A percentile compares a stretch with the other conserved stretches of the same genome.
These are phyloP conservation scores for Populus hybrid DNA, from an alignment of 441 rosid species.

Conservation along the genomic window DNA sequence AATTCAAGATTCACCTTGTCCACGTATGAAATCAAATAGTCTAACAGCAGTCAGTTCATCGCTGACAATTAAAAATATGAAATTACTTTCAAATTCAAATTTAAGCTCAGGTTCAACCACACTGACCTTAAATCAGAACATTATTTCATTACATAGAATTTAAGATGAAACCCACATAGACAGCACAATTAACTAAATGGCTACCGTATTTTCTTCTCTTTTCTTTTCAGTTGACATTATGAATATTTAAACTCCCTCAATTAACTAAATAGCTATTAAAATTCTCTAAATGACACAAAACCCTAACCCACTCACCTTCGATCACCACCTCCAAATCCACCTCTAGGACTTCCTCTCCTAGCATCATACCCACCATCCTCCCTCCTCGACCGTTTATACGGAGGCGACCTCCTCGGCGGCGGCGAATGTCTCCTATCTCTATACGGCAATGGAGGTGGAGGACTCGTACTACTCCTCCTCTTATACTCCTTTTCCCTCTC, in stretches of 20 bases:
- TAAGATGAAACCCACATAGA: neutral
- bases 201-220: neutral
- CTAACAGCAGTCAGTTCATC: neutral
- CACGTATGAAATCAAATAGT: neutral
- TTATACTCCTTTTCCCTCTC: neutral
- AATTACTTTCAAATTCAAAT: neutral
- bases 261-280: too few relatives aligned
- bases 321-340: constrained; percentile 74
- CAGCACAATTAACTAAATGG: neutral
- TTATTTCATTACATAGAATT: neutral
- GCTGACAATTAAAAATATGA: neutral
- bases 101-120: neutral
- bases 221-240: neutral
- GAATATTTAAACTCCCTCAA: neutral
- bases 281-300: neutral
- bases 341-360: constrained; percentile 80
- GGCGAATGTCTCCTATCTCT: constrained; percentile 82
- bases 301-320: constrained; percentile 49
- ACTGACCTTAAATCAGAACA: neutral
- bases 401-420: constrained; percentile 70
- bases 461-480: constrained; percentile 49
- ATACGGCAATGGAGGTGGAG: constrained; percentile 58
- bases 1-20: neutral
- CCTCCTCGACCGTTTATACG: constrained; percentile 78
- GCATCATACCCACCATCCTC: constrained; percentile 80